Evolutionary conservation across 305 asterid genomes (phyloP).

Genomic region (Fraxinus greggii): DNA sequence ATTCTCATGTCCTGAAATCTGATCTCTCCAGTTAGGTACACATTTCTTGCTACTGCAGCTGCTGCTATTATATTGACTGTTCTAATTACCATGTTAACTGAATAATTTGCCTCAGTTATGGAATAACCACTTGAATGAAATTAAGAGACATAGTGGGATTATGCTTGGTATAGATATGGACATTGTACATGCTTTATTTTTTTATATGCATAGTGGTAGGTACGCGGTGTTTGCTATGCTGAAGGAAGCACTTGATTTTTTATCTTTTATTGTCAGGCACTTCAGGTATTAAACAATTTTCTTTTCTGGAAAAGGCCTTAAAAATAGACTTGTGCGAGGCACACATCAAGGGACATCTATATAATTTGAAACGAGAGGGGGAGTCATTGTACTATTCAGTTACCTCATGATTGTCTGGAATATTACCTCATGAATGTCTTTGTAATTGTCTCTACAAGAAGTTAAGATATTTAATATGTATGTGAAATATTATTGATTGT

Average conservation of each 20-base stretch:
- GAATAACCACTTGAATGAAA: neutral
- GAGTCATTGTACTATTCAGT: neutral
- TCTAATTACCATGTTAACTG: conserved; percentile 11
- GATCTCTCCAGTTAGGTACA: neutral
- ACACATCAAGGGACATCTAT: neutral
- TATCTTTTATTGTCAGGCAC: neutral
- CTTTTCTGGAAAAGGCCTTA: neutral
- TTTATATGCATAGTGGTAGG: neutral
- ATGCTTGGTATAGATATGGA: neutral
- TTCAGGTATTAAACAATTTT: too few species aligned
- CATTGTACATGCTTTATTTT: neutral
- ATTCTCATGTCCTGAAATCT: neutral
- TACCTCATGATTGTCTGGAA: neutral
- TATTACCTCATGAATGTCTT: neutral
- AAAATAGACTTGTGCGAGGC: neutral
- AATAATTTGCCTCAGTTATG: neutral
- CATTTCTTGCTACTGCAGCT: neutral
- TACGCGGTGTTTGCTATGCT: neutral
- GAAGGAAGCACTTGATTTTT: neutral
- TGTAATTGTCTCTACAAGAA: neutral
- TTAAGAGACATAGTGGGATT: neutral
- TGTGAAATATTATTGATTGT: neutral
- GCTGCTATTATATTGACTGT: conserved; percentile 2
- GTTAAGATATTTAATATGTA: neutral
- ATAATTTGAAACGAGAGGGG: neutral